Base-by-base conservation (phyloP, 305 asterid species). In the Plantago rigida region DNA sequence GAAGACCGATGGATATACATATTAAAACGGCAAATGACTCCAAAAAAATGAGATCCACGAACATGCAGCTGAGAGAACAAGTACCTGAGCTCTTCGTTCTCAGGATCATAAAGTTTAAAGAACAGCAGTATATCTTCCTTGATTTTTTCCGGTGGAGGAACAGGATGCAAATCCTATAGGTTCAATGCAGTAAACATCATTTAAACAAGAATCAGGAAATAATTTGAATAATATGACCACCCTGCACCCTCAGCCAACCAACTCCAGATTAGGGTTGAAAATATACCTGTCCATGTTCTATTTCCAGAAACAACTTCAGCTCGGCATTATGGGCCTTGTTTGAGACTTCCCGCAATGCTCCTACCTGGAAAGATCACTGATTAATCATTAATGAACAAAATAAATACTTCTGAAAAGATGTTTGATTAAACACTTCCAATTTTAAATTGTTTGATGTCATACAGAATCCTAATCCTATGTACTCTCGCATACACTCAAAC, bases 81-180 rank as follows among this genome's bases (percentile, higher is more conserved):
- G 60, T 81, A 92, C 99, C 96, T 82, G 56, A 89, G 91, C 70
- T 86, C 95, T 77, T 89, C 97, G 69, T 85, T 92, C 69, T 75
- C 87, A 58, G 97, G 95, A 69, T 92, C 84, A 69, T 81, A 92
- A 67, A 82, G 85, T 81, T 92, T 92, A 71, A 92, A 89, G 82
- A 92, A 92, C 74, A 92, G 82, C 71, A 92, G 85, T 72, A 86
- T 81, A 67, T 89, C 96, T 59, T 92, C 95, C 80, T 85, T 89
- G 57, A 55, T 84, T 77, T 83, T 89, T 50, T 82, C 92, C 47
- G 94, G 95, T 51, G 89, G 94, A 73, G 90, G 86, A 68, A 75
- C 69, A 36, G 83, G 84, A 49, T 42, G 79, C 47, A 71, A 78
- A 76, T 81, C 97, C 99, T 82, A 59, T 5, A 70, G 49, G 55